phyloP scores from a whole-genome alignment of 148 eudicot species.

The Camellia granthamiana region DNA sequence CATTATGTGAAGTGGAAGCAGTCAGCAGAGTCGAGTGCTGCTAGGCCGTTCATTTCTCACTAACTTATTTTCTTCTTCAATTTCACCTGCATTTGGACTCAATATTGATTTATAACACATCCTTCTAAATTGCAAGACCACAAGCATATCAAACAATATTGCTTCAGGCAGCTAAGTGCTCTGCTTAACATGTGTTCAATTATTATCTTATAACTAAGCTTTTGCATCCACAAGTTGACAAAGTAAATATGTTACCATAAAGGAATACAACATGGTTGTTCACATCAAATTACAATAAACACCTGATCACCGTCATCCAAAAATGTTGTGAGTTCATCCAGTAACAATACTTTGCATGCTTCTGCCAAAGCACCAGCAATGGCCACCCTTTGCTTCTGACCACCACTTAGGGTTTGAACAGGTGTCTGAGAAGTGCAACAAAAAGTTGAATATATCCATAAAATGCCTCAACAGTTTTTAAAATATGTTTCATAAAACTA shows the following conservation, averaged over 20 bases:
- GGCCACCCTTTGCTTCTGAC: constrained; percentile 97
- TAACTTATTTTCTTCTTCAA: neutral
- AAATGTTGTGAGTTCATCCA: constrained; percentile 37
- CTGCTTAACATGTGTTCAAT: neutral
- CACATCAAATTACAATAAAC: constrained; percentile 25
- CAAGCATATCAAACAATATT: neutral
- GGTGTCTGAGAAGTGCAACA: constrained; percentile 54
- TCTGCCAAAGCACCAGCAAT: constrained; percentile 96
- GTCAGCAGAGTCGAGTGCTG: too few relatives aligned
- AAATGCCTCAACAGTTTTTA: neutral
- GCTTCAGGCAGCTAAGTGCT: neutral
- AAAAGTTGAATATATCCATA: constrained; percentile 9
- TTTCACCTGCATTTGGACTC: neutral
- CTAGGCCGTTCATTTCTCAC: neutral
- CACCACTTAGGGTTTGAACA: constrained; percentile 97
- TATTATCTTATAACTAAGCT: neutral
- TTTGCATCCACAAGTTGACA: neutral
- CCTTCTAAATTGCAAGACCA: neutral
- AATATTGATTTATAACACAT: neutral
- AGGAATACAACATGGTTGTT: neutral
- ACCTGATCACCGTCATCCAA: constrained; percentile 94
- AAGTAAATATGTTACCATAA: neutral
- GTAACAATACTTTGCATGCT: constrained; percentile 64
- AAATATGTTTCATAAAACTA: neutral
- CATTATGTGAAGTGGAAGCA: neutral